Conservation (phyloP, 2,329 filamentous ascomycete species). For the Calonectria hongkongensis region DNA sequence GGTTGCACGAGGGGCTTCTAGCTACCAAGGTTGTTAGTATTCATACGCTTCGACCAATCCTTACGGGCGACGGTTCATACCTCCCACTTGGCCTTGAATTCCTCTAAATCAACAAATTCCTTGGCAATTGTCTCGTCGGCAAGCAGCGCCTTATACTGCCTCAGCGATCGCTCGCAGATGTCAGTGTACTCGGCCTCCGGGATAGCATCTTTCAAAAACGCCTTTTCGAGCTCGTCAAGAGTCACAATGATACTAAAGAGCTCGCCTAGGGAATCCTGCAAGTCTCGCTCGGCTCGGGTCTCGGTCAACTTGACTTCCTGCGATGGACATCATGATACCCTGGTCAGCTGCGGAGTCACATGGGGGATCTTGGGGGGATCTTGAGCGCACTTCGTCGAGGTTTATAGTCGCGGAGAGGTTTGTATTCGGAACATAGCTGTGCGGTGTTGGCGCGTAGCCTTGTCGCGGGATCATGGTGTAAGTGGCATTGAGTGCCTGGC, state of each 20-base stretch:
- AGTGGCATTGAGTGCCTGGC: slow-evolving; percentile 54
- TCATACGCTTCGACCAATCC: fast-evolving
- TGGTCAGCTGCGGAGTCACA: slow-evolving; percentile 42
- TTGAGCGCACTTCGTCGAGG: slow-evolving; percentile 84
- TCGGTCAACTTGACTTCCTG: slow-evolving; percentile 97
- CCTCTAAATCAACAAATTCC: slow-evolving; percentile 90
- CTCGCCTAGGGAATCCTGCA: slow-evolving; percentile 96
- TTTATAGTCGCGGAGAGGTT: slow-evolving; percentile 92
- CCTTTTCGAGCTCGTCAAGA: slow-evolving; percentile 95
- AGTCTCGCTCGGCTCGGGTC: slow-evolving; percentile 90
- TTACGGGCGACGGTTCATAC: slow-evolving; percentile 72
- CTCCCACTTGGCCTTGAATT: slow-evolving; percentile 94
- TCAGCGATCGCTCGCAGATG: slow-evolving; percentile 93
- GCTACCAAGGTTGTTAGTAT: slow-evolving; percentile 67
- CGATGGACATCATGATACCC: slow-evolving; percentile 25
- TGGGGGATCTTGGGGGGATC: not conserved
- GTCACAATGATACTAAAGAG: slow-evolving; percentile 98
- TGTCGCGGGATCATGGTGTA: slow-evolving; percentile 74
- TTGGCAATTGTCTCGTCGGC: slow-evolving; percentile 92
- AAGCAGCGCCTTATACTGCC: slow-evolving; percentile 97
- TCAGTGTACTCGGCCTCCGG: slow-evolving; percentile 95
- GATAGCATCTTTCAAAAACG: slow-evolving; percentile 96
- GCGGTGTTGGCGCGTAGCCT: slow-evolving; percentile 91
- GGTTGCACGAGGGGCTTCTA: slow-evolving; percentile 95
- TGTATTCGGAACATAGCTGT: slow-evolving; percentile 92